Conservation (phyloP, 2,329 filamentous ascomycete species). For the Nigrospora osmanthi region DNA sequence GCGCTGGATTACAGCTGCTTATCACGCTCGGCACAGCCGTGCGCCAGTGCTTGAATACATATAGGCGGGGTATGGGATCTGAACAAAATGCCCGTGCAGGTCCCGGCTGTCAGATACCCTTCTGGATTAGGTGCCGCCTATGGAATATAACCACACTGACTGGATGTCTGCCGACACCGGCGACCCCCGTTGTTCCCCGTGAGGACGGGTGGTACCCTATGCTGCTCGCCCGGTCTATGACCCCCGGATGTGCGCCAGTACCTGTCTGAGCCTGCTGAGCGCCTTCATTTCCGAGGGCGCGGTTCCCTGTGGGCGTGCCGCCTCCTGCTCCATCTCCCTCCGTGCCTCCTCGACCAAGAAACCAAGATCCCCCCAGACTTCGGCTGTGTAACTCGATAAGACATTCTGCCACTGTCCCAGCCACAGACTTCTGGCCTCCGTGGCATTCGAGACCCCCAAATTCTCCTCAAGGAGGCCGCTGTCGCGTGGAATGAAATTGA, state of each 20-base stretch:
- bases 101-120: too few species aligned
- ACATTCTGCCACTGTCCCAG: slow-evolving; percentile 48
- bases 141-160: too few species aligned
- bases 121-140: too few species aligned
- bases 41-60: too few species aligned
- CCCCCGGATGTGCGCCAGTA: slow-evolving; percentile 29
- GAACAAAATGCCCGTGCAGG: too few species aligned
- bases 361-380: slow-evolving; percentile 60
- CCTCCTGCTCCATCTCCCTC: slow-evolving; percentile 42
- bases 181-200: too few species aligned
- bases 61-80: too few species aligned
- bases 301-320: slow-evolving; percentile 13
- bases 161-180: too few species aligned
- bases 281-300: slow-evolving; percentile 22
- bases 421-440: slow-evolving; percentile 37
- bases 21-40: too few species aligned
- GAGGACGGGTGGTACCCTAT: too few species aligned
- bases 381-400: slow-evolving; percentile 50
- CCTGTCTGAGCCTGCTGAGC: slow-evolving; percentile 28
- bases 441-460: slow-evolving; percentile 29
- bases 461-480: slow-evolving; percentile 14
- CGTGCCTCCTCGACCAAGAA: slow-evolving; percentile 48
- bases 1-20: too few species aligned
- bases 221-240: too few species aligned
- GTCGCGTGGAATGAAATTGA: slow-evolving; percentile 40